phyloP scores from a whole-genome alignment of 2,329 filamentous ascomycete species.

The Ceratocystis eucalypticola region DNA sequence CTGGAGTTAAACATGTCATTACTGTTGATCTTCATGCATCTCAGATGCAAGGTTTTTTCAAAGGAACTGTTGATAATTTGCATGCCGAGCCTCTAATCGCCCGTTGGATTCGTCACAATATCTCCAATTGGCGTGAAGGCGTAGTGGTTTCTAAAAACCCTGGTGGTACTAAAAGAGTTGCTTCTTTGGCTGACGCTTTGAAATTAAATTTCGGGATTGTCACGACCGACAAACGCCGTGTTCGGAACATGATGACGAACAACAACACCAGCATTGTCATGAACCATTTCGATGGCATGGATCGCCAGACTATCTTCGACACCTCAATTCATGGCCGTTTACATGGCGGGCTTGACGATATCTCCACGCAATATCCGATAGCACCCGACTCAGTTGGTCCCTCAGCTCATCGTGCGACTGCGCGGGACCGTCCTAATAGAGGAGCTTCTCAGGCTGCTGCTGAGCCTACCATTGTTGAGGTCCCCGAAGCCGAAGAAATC shows the following conservation, averaged over 20 bases:
- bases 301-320: constrained; percentile 34
- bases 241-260: constrained; percentile 57
- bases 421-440: constrained; percentile 8
- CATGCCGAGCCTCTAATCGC: constrained; percentile 91
- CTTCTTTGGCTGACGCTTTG: constrained; percentile 83
- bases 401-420: constrained; percentile 10
- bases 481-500: constrained; percentile 12
- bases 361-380: constrained; percentile 1
- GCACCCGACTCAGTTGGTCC: constrained; percentile 11
- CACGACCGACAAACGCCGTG: constrained; percentile 63
- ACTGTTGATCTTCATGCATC: constrained; percentile 91
- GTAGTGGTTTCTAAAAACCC: constrained; percentile 98
- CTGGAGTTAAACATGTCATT: constrained; percentile 93
- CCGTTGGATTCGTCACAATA: constrained; percentile 85
- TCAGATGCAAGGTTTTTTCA: constrained; percentile 99
- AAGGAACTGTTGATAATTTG: constrained; percentile 92
- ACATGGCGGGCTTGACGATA: constrained; percentile 14
- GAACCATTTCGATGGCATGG: constrained; percentile 48
- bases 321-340: constrained; percentile 19
- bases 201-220: constrained; percentile 98
- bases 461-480: constrained; percentile 13
- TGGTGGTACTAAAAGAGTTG: constrained; percentile 92
- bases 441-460: constrained; percentile 8
- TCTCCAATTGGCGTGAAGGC: constrained; percentile 74
- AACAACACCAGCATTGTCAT: constrained; percentile 72